Conservation (phyloP, 306 rosid species). For the Trifolium pratense region DNA sequence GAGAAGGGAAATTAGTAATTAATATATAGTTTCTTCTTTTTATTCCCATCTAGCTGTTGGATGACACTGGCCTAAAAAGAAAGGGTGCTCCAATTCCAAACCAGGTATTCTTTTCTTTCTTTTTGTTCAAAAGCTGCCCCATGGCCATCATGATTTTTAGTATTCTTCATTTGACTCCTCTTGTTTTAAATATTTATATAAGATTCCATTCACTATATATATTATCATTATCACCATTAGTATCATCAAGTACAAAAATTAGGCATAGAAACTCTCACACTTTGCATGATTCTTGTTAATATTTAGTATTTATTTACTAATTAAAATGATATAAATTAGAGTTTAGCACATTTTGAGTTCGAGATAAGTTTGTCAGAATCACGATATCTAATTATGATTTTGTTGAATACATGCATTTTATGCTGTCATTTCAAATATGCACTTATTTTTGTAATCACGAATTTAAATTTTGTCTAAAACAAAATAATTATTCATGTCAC, state of each 20-base stretch:
- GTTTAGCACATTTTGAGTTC: too few species aligned
- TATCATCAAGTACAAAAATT: slow-evolving; percentile 17
- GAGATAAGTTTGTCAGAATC: not conserved
- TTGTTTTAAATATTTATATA: not conserved
- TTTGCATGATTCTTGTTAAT: slow-evolving; percentile 12
- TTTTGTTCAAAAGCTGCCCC: slow-evolving; percentile 40
- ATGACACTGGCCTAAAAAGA: slow-evolving; percentile 54
- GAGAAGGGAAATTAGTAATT: slow-evolving; percentile 21
- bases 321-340: too few species aligned
- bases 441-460: too few species aligned
- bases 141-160: slow-evolving; percentile 24
- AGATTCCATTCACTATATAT: slow-evolving; percentile 22
- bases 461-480: too few species aligned
- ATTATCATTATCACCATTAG: slow-evolving; percentile 40
- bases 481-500: too few species aligned
- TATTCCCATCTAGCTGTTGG: slow-evolving; percentile 49
- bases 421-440: too few species aligned
- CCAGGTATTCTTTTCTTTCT: slow-evolving; percentile 47
- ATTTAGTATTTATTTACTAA: not conserved
- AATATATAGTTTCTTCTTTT: slow-evolving; percentile 22
- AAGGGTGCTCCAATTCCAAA: slow-evolving; percentile 52
- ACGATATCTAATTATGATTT: not conserved
- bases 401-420: too few species aligned
- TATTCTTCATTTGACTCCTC: slow-evolving; percentile 40
- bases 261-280: not conserved